Evolutionary conservation across 257 asterid species (phyloP).

Genomic region (Ocimum tenuiflorum): DNA sequence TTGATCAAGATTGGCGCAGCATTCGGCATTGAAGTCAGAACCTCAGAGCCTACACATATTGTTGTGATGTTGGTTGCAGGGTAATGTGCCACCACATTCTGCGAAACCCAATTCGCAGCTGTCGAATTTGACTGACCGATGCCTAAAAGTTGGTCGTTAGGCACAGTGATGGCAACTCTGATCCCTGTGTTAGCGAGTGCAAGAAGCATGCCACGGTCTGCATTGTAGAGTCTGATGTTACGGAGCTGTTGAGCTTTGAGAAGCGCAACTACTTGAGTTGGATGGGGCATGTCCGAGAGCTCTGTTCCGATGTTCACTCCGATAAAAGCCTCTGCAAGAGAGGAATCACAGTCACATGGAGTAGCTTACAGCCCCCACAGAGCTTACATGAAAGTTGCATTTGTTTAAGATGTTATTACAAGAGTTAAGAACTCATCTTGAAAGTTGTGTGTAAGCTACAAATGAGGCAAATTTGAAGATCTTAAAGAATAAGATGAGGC

Average conservation of each 20-base stretch:
- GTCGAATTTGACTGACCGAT: constrained; percentile 74
- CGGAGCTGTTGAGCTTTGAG: constrained; percentile 66
- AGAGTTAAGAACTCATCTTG: too few relatives aligned
- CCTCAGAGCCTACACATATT: constrained; percentile 76
- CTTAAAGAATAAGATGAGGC: too few relatives aligned
- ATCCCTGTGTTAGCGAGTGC: constrained; percentile 83
- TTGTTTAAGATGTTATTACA: too few relatives aligned
- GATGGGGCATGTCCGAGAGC: constrained; percentile 80
- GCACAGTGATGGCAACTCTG: constrained; percentile 53
- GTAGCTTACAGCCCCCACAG: too few relatives aligned
- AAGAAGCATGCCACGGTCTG: constrained; percentile 76
- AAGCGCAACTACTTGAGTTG: constrained; percentile 81
- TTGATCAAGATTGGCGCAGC: constrained; percentile 52
- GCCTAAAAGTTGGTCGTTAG: constrained; percentile 68
- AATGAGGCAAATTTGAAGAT: too few relatives aligned
- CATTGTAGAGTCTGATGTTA: constrained; percentile 56
- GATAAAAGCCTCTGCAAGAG: constrained; percentile 45
- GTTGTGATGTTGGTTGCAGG: constrained; percentile 71
- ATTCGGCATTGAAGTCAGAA: constrained; percentile 54
- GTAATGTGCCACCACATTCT: constrained; percentile 64
- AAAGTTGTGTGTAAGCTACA: too few relatives aligned
- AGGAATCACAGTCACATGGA: neutral
- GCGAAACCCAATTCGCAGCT: constrained; percentile 82
- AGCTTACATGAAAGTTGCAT: too few relatives aligned
- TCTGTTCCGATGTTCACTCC: constrained; percentile 80